Evolutionary conservation across 2,329 filamentous ascomycete species (phyloP).

Genomic region (Pezicula radicicola): DNA sequence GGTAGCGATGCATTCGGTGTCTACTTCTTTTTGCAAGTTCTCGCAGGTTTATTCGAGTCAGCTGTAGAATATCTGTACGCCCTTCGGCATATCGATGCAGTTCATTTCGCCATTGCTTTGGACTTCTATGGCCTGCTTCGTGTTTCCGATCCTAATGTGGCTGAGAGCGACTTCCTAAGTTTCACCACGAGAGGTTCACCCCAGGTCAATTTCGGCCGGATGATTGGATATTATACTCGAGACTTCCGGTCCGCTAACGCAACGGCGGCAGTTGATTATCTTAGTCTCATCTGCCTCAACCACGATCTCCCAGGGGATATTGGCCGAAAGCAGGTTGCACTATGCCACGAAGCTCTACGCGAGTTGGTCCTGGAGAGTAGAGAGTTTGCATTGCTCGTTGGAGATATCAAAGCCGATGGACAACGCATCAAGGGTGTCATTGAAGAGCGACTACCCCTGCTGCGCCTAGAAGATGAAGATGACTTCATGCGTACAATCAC

Average conservation of each 20-base stretch:
- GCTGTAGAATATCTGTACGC: constrained; percentile 88
- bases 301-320: constrained; percentile 72
- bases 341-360: constrained; percentile 89
- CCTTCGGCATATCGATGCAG: constrained; percentile 88
- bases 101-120: constrained; percentile 90
- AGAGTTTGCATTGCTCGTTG: constrained; percentile 90
- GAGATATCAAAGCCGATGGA: constrained; percentile 85
- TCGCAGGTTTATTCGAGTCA: constrained; percentile 92
- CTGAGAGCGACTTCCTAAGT: constrained; percentile 67
- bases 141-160: constrained; percentile 75
- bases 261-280: constrained; percentile 88
- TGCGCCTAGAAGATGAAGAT: constrained; percentile 74
- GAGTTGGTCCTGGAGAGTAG: constrained; percentile 95
- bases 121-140: constrained; percentile 87
- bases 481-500: constrained; percentile 93
- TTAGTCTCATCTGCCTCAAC: constrained; percentile 88
- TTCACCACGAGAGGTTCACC: constrained; percentile 66
- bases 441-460: constrained; percentile 78
- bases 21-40: constrained; percentile 88
- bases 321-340: constrained; percentile 71
- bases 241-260: constrained; percentile 92
- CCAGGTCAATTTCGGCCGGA: constrained; percentile 90
- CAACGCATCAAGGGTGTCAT: constrained; percentile 82
- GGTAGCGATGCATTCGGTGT: constrained; percentile 75
- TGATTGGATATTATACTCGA: constrained; percentile 92